These are phyloP conservation scores for Lyophyllum shimeji DNA, from an alignment of 768 basidiomycete genomes.

Conservation along the genomic window DNA sequence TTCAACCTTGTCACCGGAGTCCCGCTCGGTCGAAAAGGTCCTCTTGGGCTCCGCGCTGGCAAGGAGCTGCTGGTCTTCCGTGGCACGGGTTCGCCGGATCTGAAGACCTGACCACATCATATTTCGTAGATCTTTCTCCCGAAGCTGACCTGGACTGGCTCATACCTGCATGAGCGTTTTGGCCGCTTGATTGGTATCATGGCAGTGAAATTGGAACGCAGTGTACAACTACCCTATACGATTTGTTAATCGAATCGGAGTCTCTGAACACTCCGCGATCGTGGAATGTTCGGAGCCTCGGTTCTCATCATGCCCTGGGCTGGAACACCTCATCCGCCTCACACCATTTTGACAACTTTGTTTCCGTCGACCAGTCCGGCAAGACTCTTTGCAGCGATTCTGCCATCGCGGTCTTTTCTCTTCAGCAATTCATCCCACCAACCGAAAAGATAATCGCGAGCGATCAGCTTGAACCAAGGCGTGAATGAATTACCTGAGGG, in stretches of 20 bases:
- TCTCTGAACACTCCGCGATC: too few relatives aligned
- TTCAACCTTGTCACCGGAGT: conserved; percentile 68
- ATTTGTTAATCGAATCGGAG: too few relatives aligned
- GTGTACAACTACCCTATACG: too few relatives aligned
- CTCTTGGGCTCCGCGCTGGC: conserved; percentile 41
- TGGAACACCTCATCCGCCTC: conserved; percentile 4
- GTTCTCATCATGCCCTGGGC: not conserved
- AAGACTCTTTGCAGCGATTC: conserved; percentile 63
- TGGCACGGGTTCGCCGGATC: conserved; percentile 26
- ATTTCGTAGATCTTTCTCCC: not conserved
- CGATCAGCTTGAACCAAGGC: conserved; percentile 99
- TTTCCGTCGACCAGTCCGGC: conserved; percentile 67
- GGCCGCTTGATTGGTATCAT: not conserved
- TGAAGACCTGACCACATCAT: not conserved
- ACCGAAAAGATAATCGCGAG: conserved; percentile 92
- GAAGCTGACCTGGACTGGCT: not conserved
- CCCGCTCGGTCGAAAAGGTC: conserved; percentile 51
- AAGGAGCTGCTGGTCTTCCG: conserved; percentile 70
- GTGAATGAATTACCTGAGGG: conserved; percentile 82
- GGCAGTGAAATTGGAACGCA: conserved; percentile 1
- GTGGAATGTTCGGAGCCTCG: too few relatives aligned
- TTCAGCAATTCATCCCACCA: conserved; percentile 95
- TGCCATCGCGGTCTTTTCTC: conserved; percentile 55
- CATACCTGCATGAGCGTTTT: not conserved
- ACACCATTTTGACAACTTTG: conserved; percentile 59